Conservation (phyloP, 352 stramenopile genomes). For the Elongisporangium senticosum region DNA sequence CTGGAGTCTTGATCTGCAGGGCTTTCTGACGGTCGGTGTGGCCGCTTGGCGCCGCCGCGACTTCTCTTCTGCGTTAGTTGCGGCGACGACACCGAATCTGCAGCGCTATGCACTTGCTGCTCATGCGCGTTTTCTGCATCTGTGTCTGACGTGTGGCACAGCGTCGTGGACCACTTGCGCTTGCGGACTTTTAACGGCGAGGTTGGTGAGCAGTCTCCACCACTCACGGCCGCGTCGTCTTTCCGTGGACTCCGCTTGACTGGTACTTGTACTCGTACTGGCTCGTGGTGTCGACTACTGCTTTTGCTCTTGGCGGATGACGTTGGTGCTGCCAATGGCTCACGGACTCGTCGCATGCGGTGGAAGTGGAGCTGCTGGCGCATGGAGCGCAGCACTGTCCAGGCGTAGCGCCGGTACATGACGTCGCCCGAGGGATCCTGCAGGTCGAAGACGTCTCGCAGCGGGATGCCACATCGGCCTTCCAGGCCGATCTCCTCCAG, state of each 20-base stretch:
- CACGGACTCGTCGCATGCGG: constrained; percentile 36
- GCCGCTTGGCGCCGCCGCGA: too few species aligned
- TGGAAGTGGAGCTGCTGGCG: constrained; percentile 52
- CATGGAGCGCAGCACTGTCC: constrained; percentile 58
- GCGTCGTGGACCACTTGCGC: constrained; percentile 71
- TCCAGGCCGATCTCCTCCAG: constrained; percentile 79
- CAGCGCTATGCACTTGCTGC: not conserved
- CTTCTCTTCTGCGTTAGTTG: too few species aligned
- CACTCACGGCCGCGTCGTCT: too few species aligned
- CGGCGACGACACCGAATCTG: too few species aligned
- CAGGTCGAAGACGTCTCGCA: constrained; percentile 54
- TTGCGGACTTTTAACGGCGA: constrained; percentile 19
- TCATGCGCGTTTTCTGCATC: constrained; percentile 3
- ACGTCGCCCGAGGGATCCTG: constrained; percentile 51
- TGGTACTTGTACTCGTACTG: too few species aligned
- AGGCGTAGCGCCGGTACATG: constrained; percentile 51
- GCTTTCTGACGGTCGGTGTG: too few species aligned
- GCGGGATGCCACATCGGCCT: constrained; percentile 57
- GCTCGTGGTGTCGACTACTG: not conserved
- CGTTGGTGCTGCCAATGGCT: not conserved
- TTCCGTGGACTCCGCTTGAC: too few species aligned
- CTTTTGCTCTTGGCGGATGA: constrained; percentile 1
- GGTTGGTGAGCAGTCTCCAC: not conserved
- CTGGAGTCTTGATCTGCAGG: not conserved
- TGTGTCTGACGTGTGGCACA: constrained; percentile 20